phyloP scores from a whole-genome alignment of 257 asterid species.

The Nicotiana attenuata region DNA sequence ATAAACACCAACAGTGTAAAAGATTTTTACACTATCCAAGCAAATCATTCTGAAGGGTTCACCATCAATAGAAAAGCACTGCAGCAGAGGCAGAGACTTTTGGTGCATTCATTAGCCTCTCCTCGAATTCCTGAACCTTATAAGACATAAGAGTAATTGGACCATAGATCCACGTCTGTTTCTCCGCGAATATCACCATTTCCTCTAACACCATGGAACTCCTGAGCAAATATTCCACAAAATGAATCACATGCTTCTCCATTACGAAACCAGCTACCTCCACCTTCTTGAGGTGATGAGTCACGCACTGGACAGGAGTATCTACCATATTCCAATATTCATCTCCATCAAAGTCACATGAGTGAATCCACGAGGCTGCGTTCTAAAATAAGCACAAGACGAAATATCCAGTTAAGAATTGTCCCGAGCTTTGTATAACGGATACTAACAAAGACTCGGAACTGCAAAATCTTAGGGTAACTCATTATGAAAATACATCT shows the following conservation, averaged over 20 bases:
- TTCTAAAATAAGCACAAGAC: neutral
- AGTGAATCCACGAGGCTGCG: conserved; percentile 4
- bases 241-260: neutral
- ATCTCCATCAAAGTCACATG: conserved; percentile 12
- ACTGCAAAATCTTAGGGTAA: neutral
- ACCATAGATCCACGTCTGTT: neutral
- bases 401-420: neutral
- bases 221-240: conserved; percentile 4
- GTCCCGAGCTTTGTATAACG: neutral
- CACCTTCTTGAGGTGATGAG: conserved; percentile 4
- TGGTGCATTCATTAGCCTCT: conserved; percentile 3
- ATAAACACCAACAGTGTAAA: neutral
- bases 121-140: neutral
- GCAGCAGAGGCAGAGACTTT: neutral
- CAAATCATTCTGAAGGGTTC: neutral
- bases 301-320: neutral
- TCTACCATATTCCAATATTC: conserved; percentile 4
- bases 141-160: neutral
- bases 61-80: neutral
- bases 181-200: neutral
- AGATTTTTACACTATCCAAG: neutral
- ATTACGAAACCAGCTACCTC: neutral
- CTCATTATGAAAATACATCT: neutral
- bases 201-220: neutral
- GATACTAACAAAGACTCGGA: neutral